phyloP scores from a whole-genome alignment of 129 eudicot species.

The Centaurea solstitialis region DNA sequence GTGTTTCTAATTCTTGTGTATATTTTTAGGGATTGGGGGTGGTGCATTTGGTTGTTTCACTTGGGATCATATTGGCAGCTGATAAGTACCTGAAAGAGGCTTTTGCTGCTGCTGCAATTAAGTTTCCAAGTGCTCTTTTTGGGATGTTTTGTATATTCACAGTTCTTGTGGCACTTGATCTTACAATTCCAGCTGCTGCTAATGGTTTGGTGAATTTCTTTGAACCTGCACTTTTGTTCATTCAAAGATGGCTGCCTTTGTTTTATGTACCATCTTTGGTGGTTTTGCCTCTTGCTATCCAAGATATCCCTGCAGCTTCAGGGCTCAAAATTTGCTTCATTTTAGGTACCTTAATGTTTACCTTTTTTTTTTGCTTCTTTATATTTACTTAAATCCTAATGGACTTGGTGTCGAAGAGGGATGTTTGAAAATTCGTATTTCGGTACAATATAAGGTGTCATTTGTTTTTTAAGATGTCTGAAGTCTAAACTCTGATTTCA shows the following conservation, averaged over 20 bases:
- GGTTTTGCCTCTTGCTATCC: constrained; percentile 89
- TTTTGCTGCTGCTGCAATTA: constrained; percentile 84
- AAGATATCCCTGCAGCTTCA: constrained; percentile 95
- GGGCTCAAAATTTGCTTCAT: constrained; percentile 75
- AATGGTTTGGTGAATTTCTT: constrained; percentile 66
- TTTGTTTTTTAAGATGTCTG: no score
- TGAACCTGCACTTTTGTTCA: constrained; percentile 92
- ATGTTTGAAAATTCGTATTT: background rate
- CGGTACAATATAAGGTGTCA: no score
- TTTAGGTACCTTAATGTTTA: constrained; percentile 50
- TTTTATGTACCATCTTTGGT: constrained; percentile 98
- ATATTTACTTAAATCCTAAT: background rate
- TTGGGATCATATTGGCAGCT: constrained; percentile 80
- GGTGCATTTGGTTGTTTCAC: constrained; percentile 79
- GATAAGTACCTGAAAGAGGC: constrained; percentile 85
- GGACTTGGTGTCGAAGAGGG: background rate
- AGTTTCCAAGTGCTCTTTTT: constrained; percentile 96
- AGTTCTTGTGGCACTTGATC: constrained; percentile 73
- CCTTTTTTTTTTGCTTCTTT: background rate
- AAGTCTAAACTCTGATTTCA: no score
- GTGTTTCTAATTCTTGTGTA: constrained; percentile 12
- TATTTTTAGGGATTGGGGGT: constrained; percentile 56
- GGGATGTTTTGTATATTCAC: constrained; percentile 98
- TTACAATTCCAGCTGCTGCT: constrained; percentile 81
- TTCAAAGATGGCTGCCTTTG: constrained; percentile 97